phyloP scores from a whole-genome alignment of 2,329 filamentous ascomycete species.

The Bipolaris gigantea region DNA sequence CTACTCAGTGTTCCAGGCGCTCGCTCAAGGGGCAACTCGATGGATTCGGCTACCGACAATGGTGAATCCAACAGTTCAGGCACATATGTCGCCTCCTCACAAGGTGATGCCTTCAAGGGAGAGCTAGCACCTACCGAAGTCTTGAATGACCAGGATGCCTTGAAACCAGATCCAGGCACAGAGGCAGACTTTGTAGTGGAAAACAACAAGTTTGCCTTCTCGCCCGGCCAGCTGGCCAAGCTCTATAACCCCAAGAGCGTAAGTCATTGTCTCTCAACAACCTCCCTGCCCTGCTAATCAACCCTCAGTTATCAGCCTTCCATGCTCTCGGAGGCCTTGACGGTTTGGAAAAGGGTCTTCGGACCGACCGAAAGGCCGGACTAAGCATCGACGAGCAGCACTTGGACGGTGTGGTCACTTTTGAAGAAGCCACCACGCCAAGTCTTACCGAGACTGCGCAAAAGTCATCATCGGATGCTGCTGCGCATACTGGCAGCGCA shows the following conservation, averaged over 20 bases:
- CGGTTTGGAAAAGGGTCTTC: conserved; percentile 73
- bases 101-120: conserved; percentile 48
- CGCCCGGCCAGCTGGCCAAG: conserved; percentile 78
- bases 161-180: conserved; percentile 74
- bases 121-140: conserved; percentile 54
- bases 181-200: conserved; percentile 69
- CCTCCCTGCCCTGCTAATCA: background rate
- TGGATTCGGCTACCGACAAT: conserved; percentile 64
- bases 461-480: conserved; percentile 22
- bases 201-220: conserved; percentile 79
- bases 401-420: conserved; percentile 66
- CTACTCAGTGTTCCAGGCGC: conserved; percentile 65
- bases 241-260: conserved; percentile 79
- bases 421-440: conserved; percentile 62
- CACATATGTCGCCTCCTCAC: conserved; percentile 57
- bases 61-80: conserved; percentile 60
- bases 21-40: conserved; percentile 65
- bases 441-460: conserved; percentile 17
- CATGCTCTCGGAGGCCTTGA: conserved; percentile 72
- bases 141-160: conserved; percentile 66
- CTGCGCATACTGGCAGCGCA: conserved; percentile 23
- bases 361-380: conserved; percentile 65
- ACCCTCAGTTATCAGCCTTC: conserved; percentile 56
- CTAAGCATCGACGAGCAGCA: conserved; percentile 69
- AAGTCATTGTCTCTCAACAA: conserved; percentile 30